Base-by-base conservation (phyloP, 2,329 filamentous ascomycete species). In the Cercospora sojina region DNA sequence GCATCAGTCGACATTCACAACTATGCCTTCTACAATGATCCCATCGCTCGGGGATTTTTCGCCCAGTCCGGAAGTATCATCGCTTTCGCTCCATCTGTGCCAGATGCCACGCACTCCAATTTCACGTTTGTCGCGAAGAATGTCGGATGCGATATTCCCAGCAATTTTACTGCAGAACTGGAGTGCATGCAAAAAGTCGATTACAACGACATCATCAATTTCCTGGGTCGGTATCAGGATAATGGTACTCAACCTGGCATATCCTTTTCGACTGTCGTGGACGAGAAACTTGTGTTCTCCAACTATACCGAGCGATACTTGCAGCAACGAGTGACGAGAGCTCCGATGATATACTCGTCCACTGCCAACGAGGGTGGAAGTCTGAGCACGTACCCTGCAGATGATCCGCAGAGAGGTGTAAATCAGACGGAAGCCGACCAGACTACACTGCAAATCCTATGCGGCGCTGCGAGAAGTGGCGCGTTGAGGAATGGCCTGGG, bases 31-130 rank as follows among this genome's bases (percentile, higher is more conserved):
- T 58, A 65, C 0, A 65, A 76, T 1, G 71, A 80, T 18, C 79
- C 80, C 0, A 75, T 81, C 29, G 73, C 79, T 76, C 75, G 79
- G 0, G 66, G 68, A 0, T 76, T 43, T 18, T 38, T 64, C 86
- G 49, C 82, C 84, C 5, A 86, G 27, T 79, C 77, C 20, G 75
- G 76, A 1, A 75, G 72, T 13, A 69, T 73, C 5, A 69, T 73
- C 1, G 74, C 67, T 7, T 32, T 62, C 10, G 76, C 77, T 43
- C 43, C 67, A 10, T 55, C 51, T 7, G 62, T 70, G 16, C 31
- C 53, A 32, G 53, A 57, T 13, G 53, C 31, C 2, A 35, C 31
- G 8, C 73, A 78, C 16, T 72, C 73, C 7, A 80, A 80, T 69
- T 80, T 81, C 69, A 77, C 77, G 1, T 77, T 74, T 38, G 76